Evolutionary conservation across 495 filamentous ascomycete genomes (phyloP).

Genomic region (Podospora australis): DNA sequence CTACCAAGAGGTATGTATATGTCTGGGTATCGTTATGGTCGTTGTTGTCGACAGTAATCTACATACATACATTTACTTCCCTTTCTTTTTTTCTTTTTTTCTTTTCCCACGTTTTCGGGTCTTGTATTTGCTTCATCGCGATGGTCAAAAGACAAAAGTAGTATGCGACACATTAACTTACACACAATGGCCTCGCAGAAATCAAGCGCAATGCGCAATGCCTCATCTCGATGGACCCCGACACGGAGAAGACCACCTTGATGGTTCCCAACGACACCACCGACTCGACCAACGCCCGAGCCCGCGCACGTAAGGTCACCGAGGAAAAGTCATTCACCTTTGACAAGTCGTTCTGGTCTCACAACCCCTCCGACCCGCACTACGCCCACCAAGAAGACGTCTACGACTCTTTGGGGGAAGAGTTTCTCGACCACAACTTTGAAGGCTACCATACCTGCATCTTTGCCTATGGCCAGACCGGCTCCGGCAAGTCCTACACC

Average conservation of each 20-base stretch:
- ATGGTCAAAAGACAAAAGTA: conserved; percentile 1
- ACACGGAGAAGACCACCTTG: conserved; percentile 73
- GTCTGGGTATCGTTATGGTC: not conserved
- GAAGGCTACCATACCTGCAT: conserved; percentile 99
- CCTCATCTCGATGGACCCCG: conserved; percentile 83
- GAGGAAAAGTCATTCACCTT: conserved; percentile 93
- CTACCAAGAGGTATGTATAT: conserved; percentile 67
- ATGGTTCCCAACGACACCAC: conserved; percentile 53
- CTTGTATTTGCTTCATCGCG: not conserved
- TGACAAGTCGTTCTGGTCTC: conserved; percentile 97
- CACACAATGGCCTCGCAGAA: conserved; percentile 49
- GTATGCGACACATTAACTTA: too few species aligned
- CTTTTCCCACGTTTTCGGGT: too few species aligned
- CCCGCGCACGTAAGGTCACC: conserved; percentile 64
- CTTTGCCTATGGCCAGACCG: conserved; percentile 97
- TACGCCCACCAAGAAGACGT: conserved; percentile 74
- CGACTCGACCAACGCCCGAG: conserved; percentile 60
- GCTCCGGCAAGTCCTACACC: conserved; percentile 95
- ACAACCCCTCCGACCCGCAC: conserved; percentile 59
- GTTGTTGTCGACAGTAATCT: too few species aligned
- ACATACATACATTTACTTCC: too few species aligned
- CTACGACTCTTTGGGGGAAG: conserved; percentile 90
- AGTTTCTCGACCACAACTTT: conserved; percentile 98
- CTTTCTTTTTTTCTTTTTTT: not conserved
- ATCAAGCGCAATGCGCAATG: conserved; percentile 72